Base-by-base conservation (phyloP, 306 rosid genomes). In the Prunus mira region DNA sequence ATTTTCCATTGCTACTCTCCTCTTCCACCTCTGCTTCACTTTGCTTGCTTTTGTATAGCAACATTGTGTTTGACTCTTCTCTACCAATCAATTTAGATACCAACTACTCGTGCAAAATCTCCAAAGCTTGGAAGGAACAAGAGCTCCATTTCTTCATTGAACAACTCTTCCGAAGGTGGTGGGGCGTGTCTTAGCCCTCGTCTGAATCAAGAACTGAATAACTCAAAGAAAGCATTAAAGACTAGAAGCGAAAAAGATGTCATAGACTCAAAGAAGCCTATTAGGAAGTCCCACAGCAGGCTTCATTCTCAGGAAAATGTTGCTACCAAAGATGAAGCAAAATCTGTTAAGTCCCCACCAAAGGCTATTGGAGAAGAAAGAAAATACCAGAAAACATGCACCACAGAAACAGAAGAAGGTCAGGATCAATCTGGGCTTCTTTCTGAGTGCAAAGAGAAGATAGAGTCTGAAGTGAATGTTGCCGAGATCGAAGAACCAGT, bases 81-180 rank as follows among this genome's bases (percentile, higher is more conserved):
- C 51, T 49, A 27, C 61, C 41, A 52, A 80, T 70, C 11, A 56
- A 25, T 70, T 15, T 56, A 95, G 99, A 90, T 92, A 76, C 99
- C 99, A 3, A 95, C 89, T 30, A 92, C 97, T 15, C 91, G 97
- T 12, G 78, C 99, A 41, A 92, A n/a, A 84, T 95, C 99, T 49
- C 99, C 99, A 8, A 95, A 91, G 89, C 93, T 95, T 7, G 97
- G 99, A 82, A 86, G 99, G 82, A 27, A 79, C 80, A 92, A 92
- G 79, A 83, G 71, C 82, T 61, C 78, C 47, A 75, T 77, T 79
- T 65, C 83, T 69, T 82, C 68, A 34, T 15, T 38, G 49, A 83
- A 54, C 86, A 84, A 60, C 81, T 75, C 72, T 52, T 81, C 84
- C 61, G 97, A 90, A 75, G 88, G 24, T 18, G 87, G 82, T 1